Percentiles rank a stretch among this genome's conserved stretches.
Conservation (phyloP, 2,329 filamentous ascomycete genomes). For the Cladophialophora immunda region DNA sequence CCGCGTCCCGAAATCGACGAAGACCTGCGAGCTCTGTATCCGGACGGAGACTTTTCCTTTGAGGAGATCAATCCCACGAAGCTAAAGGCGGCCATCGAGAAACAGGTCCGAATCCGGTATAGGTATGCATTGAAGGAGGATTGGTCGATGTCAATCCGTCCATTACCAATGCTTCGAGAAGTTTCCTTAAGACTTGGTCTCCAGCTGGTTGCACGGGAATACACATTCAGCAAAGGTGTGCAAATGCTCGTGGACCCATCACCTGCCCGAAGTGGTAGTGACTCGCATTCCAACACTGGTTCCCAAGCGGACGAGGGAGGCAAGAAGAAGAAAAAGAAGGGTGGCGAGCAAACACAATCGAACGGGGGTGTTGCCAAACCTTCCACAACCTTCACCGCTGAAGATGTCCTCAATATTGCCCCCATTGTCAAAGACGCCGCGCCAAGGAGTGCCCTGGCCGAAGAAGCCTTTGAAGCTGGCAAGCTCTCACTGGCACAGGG, state of each 20-base stretch:
- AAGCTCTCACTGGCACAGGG: slow-evolving; percentile 95
- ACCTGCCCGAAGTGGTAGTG: slow-evolving; percentile 49
- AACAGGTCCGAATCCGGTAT: slow-evolving; percentile 77
- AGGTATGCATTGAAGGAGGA: slow-evolving; percentile 74
- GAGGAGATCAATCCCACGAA: slow-evolving; percentile 78
- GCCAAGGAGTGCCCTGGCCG: slow-evolving; percentile 87
- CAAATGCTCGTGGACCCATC: slow-evolving; percentile 43
- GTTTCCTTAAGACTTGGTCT: slow-evolving; percentile 87
- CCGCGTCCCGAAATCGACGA: slow-evolving; percentile 81
- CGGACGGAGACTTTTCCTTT: slow-evolving; percentile 82
- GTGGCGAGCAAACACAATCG: slow-evolving; percentile 38
- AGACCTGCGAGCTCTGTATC: slow-evolving; percentile 76
- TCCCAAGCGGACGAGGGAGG: slow-evolving; percentile 50
- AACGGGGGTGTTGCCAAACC: slow-evolving; percentile 55
- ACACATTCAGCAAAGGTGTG: slow-evolving; percentile 67
- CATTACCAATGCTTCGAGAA: slow-evolving; percentile 87
- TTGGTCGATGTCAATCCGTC: slow-evolving; percentile 74
- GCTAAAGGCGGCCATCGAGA: slow-evolving; percentile 73
- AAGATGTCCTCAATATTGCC: slow-evolving; percentile 92
- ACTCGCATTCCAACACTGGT: slow-evolving; percentile 40
- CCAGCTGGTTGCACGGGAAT: slow-evolving; percentile 82
- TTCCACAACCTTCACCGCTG: slow-evolving; percentile 74
- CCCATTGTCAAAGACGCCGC: slow-evolving; percentile 94
- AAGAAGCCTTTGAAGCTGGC: slow-evolving; percentile 94
- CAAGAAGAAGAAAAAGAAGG: slow-evolving; percentile 67